Conservation (phyloP, 148 eudicot genomes). For the Silene uniflora region DNA sequence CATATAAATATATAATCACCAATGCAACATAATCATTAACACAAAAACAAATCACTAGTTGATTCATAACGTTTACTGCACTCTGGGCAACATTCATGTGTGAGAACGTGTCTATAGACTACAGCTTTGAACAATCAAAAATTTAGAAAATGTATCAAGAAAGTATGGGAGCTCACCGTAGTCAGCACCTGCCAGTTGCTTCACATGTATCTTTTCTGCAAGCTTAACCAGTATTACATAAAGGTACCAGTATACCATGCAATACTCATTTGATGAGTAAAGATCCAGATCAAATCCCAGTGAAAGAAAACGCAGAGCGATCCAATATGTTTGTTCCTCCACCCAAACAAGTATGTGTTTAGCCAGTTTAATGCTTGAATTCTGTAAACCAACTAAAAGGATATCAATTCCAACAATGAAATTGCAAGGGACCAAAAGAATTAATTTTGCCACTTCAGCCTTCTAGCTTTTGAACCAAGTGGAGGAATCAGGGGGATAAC, state of each 20-base stretch:
- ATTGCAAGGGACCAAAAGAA: background rate
- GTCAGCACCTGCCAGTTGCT: conserved; percentile 50
- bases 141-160: background rate
- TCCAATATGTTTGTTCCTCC: conserved; percentile 97
- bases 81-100: background rate
- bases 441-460: background rate
- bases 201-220: conserved; percentile 87
- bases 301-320: conserved; percentile 75
- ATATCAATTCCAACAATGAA: conserved; percentile 23
- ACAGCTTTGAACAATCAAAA: background rate
- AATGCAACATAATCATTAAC: background rate
- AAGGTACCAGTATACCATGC: conserved; percentile 99
- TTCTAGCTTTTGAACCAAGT: background rate
- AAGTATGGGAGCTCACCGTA: conserved; percentile 45
- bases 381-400: conserved; percentile 49
- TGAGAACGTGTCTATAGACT: background rate
- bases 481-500: background rate
- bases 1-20: background rate
- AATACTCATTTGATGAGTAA: conserved; percentile 75
- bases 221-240: conserved; percentile 78
- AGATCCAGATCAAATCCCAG: conserved; percentile 91
- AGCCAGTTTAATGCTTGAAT: conserved; percentile 43
- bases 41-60: background rate
- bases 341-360: conserved; percentile 83
- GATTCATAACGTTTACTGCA: background rate